phyloP scores from a whole-genome alignment of 371 early-diverging fungal genomes.

The Actinomucor elegans region DNA sequence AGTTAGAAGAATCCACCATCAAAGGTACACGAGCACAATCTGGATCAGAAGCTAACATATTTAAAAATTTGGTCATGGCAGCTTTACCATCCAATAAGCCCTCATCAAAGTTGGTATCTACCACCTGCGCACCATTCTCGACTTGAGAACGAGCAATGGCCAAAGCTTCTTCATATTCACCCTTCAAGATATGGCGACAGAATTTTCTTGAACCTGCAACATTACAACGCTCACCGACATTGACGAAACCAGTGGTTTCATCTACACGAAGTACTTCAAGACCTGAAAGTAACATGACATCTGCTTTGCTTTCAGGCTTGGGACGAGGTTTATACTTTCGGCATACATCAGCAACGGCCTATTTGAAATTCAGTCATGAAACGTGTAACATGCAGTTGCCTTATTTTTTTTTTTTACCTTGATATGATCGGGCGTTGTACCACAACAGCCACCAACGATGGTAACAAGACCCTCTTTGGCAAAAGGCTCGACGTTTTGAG shows the following conservation, averaged over 20 bases:
- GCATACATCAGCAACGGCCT: slow-evolving; percentile 81
- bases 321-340: slow-evolving; percentile 72
- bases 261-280: slow-evolving; percentile 81
- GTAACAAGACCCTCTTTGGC: slow-evolving; percentile 89
- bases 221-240: slow-evolving; percentile 95
- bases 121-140: slow-evolving; percentile 91
- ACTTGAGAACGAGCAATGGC: slow-evolving; percentile 92
- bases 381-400: not conserved
- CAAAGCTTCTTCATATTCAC: slow-evolving; percentile 89
- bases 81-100: slow-evolving; percentile 91
- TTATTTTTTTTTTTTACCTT: slow-evolving; percentile 44
- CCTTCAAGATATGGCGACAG: slow-evolving; percentile 86
- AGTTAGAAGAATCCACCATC: slow-evolving; percentile 95
- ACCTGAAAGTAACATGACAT: slow-evolving; percentile 80
- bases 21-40: slow-evolving; percentile 85
- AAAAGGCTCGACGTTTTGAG: slow-evolving; percentile 77
- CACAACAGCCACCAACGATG: slow-evolving; percentile 96
- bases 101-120: slow-evolving; percentile 95
- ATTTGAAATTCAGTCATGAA: no score
- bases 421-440: slow-evolving; percentile 93
- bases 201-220: slow-evolving; percentile 93
- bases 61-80: slow-evolving; percentile 90
- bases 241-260: slow-evolving; percentile 81
- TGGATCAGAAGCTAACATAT: slow-evolving; percentile 92
- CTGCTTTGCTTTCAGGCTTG: slow-evolving; percentile 62